A percentile compares a stretch with the other conserved stretches of the same genome.
Conservation (phyloP, 2,329 filamentous ascomycete species). For the Podosphaera aphanis region DNA sequence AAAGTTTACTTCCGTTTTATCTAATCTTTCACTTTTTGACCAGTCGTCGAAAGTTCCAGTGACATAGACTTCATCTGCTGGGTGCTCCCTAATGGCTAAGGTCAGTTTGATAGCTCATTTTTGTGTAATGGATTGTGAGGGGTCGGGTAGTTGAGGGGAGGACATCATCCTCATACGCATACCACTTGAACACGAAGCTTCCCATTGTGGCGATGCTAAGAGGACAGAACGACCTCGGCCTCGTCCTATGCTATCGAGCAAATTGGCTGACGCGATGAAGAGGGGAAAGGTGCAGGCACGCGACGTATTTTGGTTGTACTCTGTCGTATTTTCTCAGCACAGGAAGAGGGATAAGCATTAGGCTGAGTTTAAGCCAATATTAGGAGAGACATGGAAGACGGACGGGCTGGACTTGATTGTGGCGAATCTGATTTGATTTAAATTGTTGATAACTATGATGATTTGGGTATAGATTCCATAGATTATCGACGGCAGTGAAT, state of each 20-base stretch:
- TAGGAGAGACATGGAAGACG: too few species aligned
- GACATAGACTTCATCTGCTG: constrained; percentile 68
- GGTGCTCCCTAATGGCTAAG: constrained; percentile 41
- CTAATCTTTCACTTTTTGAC: constrained; percentile 65
- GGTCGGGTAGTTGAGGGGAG: neutral
- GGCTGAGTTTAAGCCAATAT: too few species aligned
- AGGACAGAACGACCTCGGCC: neutral
- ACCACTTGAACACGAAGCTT: constrained; percentile 19
- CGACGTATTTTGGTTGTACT: too few species aligned
- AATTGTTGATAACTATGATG: too few species aligned
- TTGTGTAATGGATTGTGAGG: neutral
- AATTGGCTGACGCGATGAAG: too few species aligned
- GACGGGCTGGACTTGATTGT: too few species aligned
- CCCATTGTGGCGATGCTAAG: constrained; percentile 12
- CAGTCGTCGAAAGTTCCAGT: constrained; percentile 93
- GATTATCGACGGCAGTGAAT: too few species aligned
- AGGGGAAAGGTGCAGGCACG: too few species aligned
- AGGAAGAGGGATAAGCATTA: too few species aligned
- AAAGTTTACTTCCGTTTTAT: constrained; percentile 50
- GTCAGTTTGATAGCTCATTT: neutral
- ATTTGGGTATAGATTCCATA: too few species aligned
- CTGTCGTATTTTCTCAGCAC: too few species aligned
- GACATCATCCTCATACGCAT: neutral
- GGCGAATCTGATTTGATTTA: too few species aligned
- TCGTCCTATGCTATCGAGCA: neutral